Evolutionary conservation across 1,284 basidiomycete species (phyloP), one percentile per base, ranked within the genome.

Genomic region (Cronartium ribicola): DNA sequence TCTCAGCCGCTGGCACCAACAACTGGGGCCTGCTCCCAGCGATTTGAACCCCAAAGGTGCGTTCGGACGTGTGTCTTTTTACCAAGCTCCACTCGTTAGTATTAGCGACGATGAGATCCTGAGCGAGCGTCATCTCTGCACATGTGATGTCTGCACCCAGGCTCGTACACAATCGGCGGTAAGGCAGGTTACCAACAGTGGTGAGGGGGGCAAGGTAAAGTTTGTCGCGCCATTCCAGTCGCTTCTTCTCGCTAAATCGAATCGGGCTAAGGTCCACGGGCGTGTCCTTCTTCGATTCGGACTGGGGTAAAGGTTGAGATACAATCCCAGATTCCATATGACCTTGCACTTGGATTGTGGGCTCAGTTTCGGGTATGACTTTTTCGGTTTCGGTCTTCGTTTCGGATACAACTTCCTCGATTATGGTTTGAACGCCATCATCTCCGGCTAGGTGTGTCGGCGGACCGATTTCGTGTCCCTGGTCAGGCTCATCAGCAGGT

Each of bases 111-210:
- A 10, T 39, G 44, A 75, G 63, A 67, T 75, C 79, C 40, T 79
- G 78, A 55, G 79, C 77, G 29, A 77, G 55, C 40, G 76, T 91
- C 85, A 86, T 98, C 83, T 98, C 95, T 44, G 92, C 92, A 77
- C 92, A 94, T 13, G 93, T 96, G 78, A 98, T 97, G 77, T 96
- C 93, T 0, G 90, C 92, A 6, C 95, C 95, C 76, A 91, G 89
- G 46, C 86, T 84, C 5, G 90, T 87, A 78, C 93, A 97, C 20
- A 98, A 82, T 29, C 94, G 87, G 17, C 95, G 88, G 85, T 98
- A 98, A 0, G 95, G 95, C 79, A 98, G 81, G 79, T 98, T 98
- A 39, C 95, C 94, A 39, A 95, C 93, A 0, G 94, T 98, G 0
- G 95, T 98, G 10, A 98, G 83, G 0, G 95, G 94, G 0, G 94